A percentile compares a stretch with the other conserved stretches of the same genome.
Evolutionary conservation across 139 green algal genomes (phyloP).

Genomic region (Zygnema cylindricum): DNA sequence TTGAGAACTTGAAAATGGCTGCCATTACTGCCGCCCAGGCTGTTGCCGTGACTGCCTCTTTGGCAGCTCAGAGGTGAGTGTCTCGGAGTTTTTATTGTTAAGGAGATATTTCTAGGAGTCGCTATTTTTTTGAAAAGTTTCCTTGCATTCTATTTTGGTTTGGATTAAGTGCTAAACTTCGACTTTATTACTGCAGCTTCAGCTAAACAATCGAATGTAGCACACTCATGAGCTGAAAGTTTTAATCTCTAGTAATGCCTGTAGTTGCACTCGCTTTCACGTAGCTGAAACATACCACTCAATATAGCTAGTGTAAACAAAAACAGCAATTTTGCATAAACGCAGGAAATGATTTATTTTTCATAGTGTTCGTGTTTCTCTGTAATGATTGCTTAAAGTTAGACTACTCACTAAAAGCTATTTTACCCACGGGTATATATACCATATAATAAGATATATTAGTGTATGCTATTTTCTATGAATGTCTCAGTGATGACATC

Average conservation of each 20-base stretch:
- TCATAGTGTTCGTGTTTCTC: too few relatives aligned
- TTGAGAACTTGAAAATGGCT: slow-evolving; percentile 18
- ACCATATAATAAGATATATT: too few relatives aligned
- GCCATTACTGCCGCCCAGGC: slow-evolving; percentile 19
- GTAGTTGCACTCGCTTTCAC: not conserved
- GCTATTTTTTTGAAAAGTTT: too few relatives aligned
- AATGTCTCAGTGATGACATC: not conserved
- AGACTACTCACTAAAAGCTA: too few relatives aligned
- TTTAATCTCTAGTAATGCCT: not conserved
- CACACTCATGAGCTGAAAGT: not conserved
- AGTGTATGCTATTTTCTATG: not conserved
- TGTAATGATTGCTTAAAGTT: too few relatives aligned
- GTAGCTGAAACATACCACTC: not conserved
- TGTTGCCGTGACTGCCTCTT: slow-evolving; percentile 1
- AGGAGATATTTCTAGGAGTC: not conserved
- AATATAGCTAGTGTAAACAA: not conserved
- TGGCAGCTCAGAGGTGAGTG: not conserved
- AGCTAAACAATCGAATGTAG: not conserved
- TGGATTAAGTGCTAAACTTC: not conserved
- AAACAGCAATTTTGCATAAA: slow-evolving; percentile 6
- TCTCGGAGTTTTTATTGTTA: not conserved
- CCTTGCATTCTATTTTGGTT: not conserved
- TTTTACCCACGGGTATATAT: too few relatives aligned
- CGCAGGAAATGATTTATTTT: too few relatives aligned
- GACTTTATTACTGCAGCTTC: not conserved